phyloP scores from a whole-genome alignment of 2,329 filamentous ascomycete genomes.

The Thielaviopsis euricoi region DNA sequence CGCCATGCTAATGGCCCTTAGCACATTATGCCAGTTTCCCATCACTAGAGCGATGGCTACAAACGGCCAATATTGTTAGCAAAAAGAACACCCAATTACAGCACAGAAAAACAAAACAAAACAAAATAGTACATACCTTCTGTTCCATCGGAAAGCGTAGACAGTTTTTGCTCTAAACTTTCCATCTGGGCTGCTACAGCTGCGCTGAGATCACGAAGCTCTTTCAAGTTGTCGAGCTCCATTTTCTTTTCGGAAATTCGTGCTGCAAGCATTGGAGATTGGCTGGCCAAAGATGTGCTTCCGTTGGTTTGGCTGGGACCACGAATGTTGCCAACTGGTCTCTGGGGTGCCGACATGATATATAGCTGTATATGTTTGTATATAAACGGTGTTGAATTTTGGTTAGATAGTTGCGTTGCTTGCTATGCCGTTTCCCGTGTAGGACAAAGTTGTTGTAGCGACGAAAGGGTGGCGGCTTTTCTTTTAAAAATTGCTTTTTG shows the following conservation, averaged over 20 bases:
- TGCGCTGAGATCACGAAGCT: conserved; percentile 63
- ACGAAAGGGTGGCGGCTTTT: background rate
- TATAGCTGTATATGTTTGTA: background rate
- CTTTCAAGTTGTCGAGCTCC: conserved; percentile 62
- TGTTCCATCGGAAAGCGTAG: conserved; percentile 64
- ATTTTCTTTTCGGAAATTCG: conserved; percentile 76
- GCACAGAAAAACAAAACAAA: background rate
- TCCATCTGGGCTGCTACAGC: conserved; percentile 72
- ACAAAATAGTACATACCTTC: conserved; percentile 38
- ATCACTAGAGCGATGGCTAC: conserved; percentile 69
- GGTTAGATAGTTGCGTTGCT: background rate
- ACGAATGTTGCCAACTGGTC: conserved; percentile 38
- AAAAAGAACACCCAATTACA: background rate
- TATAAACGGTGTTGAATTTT: background rate
- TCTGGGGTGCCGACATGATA: conserved; percentile 1
- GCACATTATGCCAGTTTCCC: conserved; percentile 75
- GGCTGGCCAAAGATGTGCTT: conserved; percentile 29
- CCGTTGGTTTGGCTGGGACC: conserved; percentile 34
- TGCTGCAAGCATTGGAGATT: conserved; percentile 53
- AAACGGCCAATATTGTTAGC: conserved; percentile 1
- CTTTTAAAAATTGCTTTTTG: background rate
- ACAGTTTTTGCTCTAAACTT: conserved; percentile 59
- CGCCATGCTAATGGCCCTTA: conserved; percentile 74
- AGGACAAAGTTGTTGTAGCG: background rate
- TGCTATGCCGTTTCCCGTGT: background rate